Evolutionary conservation across 2,329 filamentous ascomycete genomes (phyloP).

Genomic region (Capronia americana): DNA sequence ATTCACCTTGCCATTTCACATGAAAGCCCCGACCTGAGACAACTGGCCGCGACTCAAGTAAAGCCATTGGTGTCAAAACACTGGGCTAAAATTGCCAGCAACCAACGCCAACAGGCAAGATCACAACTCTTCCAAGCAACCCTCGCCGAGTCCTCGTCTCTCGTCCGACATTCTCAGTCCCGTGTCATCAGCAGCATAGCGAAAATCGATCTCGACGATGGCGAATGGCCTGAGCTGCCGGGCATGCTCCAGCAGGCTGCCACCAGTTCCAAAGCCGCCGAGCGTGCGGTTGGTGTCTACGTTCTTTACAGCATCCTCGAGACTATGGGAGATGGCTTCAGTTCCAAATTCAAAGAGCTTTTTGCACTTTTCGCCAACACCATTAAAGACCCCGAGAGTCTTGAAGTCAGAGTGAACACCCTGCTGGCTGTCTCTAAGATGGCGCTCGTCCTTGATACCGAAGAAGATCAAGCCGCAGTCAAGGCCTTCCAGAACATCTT

Average conservation of each 20-base stretch:
- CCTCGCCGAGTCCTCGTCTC: constrained; percentile 75
- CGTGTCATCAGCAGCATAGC: constrained; percentile 88
- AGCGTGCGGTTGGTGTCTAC: constrained; percentile 90
- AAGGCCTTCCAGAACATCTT: constrained; percentile 79
- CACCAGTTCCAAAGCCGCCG: constrained; percentile 73
- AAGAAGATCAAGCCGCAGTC: constrained; percentile 78
- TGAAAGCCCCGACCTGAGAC: constrained; percentile 73
- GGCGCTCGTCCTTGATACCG: constrained; percentile 84
- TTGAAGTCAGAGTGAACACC: constrained; percentile 93
- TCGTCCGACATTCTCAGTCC: constrained; percentile 84
- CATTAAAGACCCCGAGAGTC: constrained; percentile 87
- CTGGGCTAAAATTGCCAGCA: constrained; percentile 75
- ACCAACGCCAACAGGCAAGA: constrained; percentile 80
- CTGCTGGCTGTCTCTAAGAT: constrained; percentile 87
- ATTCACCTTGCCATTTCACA: constrained; percentile 88
- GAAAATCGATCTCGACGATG: constrained; percentile 82
- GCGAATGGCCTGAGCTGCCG: constrained; percentile 83
- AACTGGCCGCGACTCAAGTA: constrained; percentile 90
- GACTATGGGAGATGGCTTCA: constrained; percentile 82
- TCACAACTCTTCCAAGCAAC: constrained; percentile 83
- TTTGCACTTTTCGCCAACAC: constrained; percentile 84
- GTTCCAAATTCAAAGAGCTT: constrained; percentile 78
- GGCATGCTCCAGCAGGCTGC: constrained; percentile 79
- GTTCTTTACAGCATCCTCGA: constrained; percentile 93
- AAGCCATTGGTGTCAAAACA: constrained; percentile 82